Evolutionary conservation across 2,329 filamentous ascomycete genomes (phyloP).

Genomic region (Dactylonectria estremocensis): DNA sequence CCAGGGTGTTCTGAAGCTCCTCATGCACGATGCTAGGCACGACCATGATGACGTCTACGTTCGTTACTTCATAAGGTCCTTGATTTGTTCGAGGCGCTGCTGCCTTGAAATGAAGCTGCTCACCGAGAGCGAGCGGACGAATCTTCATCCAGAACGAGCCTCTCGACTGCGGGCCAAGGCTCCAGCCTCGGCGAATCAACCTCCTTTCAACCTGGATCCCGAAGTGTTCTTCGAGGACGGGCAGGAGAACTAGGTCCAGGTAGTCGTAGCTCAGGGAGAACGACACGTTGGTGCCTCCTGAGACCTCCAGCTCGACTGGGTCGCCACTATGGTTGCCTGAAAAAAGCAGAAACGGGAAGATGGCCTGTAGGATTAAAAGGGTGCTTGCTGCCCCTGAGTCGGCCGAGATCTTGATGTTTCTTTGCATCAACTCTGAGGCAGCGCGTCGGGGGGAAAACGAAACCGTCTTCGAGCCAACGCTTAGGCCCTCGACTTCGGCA

Average conservation of each 20-base stretch:
- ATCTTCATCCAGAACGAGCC: constrained; percentile 63
- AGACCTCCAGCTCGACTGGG: constrained; percentile 65
- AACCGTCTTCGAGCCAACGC: constrained; percentile 65
- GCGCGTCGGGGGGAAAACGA: constrained; percentile 61
- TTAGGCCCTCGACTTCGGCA: constrained; percentile 66
- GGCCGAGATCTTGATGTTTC: constrained; percentile 65
- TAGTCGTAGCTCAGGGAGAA: constrained; percentile 75
- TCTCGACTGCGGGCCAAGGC: constrained; percentile 56
- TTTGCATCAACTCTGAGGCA: constrained; percentile 57
- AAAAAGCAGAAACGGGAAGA: constrained; percentile 72
- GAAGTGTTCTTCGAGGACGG: constrained; percentile 66
- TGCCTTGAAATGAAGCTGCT: constrained; percentile 55
- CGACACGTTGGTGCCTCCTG: constrained; percentile 72
- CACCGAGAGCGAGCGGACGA: constrained; percentile 51
- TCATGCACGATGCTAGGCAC: constrained; percentile 62
- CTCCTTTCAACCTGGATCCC: constrained; percentile 62
- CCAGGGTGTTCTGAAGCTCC: constrained; percentile 58
- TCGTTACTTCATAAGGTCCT: constrained; percentile 55
- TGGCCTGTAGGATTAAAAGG: constrained; percentile 72
- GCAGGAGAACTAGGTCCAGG: constrained; percentile 73
- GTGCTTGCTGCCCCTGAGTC: constrained; percentile 68
- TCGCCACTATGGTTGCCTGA: constrained; percentile 60
- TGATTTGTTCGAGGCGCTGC: constrained; percentile 41
- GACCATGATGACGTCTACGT: constrained; percentile 67
- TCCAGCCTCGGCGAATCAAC: constrained; percentile 67